Evolutionary conservation across 23 red algal species (phyloP), one percentile per base, ranked within the genome.

Genomic region (Chondrus crispus): DNA sequence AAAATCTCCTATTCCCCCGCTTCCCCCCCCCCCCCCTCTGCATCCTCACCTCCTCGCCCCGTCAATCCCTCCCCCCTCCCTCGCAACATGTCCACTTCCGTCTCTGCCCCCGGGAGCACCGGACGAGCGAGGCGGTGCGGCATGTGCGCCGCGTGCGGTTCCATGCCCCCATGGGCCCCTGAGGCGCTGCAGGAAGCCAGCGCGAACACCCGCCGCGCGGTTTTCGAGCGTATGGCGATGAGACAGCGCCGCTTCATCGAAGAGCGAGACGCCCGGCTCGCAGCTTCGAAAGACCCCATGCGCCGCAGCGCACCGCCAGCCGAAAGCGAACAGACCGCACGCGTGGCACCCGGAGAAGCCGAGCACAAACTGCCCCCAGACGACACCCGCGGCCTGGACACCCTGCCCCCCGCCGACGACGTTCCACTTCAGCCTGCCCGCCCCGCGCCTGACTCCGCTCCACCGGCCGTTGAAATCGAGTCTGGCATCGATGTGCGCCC

Each of bases 141-240:
- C 32, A 89, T 89, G 72, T 89, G 85, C 53, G 46, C 68, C 54
- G 49, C 66, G 12, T 89, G 85, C 46, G 54, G 77, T 35, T 57
- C 85, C 33, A 75, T 75, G 37, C 85, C 85, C 9, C 85, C 85
- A 18, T 79, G 85, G 85, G 85, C 85, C 46, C 85, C 85, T 2
- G 85, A 89, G 69, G 43, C 41, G 18, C 66, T 89, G 6, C 45
- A 39, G 2, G 19, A 50, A 0, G 42, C 68, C 30, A 47, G 68
- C 24, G 38, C 72, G 2, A 22, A 36, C 30, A 42, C 64, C 38
- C 85, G 70, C 29, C 30, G 38, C 50, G 69, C 64, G 14, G 19
- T 89, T 46, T 36, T 51, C 33, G 24, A 52, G 18, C 45, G 69
- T 20, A 89, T 89, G 85, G 50, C 46, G 3, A 69, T 57, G 68